These are phyloP conservation scores for Phaeotremella skinneri DNA, from an alignment of 768 basidiomycete genomes.

Conservation along the genomic window DNA sequence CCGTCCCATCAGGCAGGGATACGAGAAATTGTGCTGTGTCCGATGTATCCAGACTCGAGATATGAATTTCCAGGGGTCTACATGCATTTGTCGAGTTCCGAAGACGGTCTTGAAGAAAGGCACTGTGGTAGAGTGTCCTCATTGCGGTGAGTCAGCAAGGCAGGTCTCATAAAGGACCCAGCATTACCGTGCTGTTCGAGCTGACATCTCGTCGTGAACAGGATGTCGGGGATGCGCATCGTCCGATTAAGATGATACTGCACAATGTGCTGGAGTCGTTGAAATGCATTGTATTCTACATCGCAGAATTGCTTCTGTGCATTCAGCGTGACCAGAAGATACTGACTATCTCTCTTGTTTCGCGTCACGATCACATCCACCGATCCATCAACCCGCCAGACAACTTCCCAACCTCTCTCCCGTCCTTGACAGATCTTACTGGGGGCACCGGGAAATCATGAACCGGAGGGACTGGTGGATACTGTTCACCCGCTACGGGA, in stretches of 20 bases:
- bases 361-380: not conserved
- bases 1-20: slow-evolving; percentile 58
- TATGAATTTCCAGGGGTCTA: slow-evolving; percentile 99
- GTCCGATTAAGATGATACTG: slow-evolving; percentile 14
- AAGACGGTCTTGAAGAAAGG: slow-evolving; percentile 87
- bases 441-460: not conserved
- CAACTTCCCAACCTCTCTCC: not conserved
- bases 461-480: not conserved
- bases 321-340: not conserved
- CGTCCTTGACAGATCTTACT: not conserved
- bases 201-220: slow-evolving; percentile 7
- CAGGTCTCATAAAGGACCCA: too few species aligned
- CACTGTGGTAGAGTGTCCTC: slow-evolving; percentile 91
- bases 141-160: slow-evolving; percentile 94
- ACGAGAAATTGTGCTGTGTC: slow-evolving; percentile 96
- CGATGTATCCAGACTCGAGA: slow-evolving; percentile 96
- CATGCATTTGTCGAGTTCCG: slow-evolving; percentile 95
- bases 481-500: not conserved
- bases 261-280: too few species aligned
- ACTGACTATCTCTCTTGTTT: not conserved
- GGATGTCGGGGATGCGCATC: slow-evolving; percentile 34
- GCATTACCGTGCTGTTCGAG: too few species aligned
- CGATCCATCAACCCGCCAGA: not conserved
- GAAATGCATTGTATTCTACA: not conserved
- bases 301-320: not conserved